A percentile compares a stretch with the other conserved stretches of the same genome.
Conservation (phyloP, 345 rosid genomes). For the Arabidopsis suecica region DNA sequence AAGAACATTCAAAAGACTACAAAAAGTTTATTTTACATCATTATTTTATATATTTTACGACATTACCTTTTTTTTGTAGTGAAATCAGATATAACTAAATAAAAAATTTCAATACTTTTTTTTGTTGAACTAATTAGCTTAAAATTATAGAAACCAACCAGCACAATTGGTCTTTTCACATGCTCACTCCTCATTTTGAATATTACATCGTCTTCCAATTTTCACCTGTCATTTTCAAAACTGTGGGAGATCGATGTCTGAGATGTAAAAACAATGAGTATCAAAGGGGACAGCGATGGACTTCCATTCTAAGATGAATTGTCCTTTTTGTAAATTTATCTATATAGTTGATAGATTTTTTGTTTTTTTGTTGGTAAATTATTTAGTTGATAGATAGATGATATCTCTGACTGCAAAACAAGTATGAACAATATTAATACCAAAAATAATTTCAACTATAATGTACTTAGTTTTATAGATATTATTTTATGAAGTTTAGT, state of each 20-base stretch:
- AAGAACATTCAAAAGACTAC: too few species aligned
- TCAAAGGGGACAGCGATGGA: constrained; percentile 31
- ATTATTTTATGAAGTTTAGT: not conserved
- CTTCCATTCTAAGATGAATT: constrained; percentile 35
- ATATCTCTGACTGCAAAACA: not conserved
- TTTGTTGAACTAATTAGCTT: not conserved
- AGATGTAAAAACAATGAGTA: constrained; percentile 34
- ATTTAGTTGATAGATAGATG: not conserved
- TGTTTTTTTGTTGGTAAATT: too few species aligned
- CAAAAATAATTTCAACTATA: not conserved
- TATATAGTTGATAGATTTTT: not conserved
- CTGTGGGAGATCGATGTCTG: constrained; percentile 34
- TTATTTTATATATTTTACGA: too few species aligned
- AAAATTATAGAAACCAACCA: not conserved
- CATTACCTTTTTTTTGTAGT: too few species aligned
- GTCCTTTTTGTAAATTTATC: constrained; percentile 25
- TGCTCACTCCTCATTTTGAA: not conserved
- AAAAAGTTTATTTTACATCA: too few species aligned
- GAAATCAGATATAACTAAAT: not conserved
- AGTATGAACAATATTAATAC: not conserved
- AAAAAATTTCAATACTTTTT: not conserved
- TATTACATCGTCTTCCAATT: constrained; percentile 1
- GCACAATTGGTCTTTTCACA: not conserved
- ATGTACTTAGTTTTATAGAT: not conserved
- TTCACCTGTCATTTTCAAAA: constrained; percentile 29